phyloP scores from a whole-genome alignment of 345 rosid genomes.

The Citrus maxima region DNA sequence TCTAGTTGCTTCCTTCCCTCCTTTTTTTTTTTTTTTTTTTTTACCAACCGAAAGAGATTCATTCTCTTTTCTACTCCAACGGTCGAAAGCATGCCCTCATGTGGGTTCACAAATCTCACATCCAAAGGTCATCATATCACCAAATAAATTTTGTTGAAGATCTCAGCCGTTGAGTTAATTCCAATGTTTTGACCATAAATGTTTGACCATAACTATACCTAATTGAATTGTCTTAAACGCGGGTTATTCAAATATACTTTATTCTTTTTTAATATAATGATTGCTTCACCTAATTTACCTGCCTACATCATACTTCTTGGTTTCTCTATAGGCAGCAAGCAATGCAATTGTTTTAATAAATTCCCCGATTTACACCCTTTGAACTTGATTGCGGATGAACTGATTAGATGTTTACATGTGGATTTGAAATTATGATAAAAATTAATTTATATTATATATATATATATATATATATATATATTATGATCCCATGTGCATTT shows the following conservation, averaged over 20 bases:
- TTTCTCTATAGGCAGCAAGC: constrained; percentile 2
- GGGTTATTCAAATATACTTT: neutral
- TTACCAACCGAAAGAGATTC: constrained; percentile 16
- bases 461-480: neutral
- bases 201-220: constrained; percentile 12
- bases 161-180: constrained; percentile 4
- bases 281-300: constrained; percentile 8
- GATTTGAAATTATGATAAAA: neutral
- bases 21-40: neutral
- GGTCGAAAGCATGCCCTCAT: neutral
- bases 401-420: neutral
- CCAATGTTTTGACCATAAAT: constrained; percentile 10
- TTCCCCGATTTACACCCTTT: neutral
- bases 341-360: constrained; percentile 6
- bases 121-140: neutral
- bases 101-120: neutral
- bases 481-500: neutral
- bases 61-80: neutral
- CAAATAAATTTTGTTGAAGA: neutral
- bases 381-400: neutral
- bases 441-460: no score
- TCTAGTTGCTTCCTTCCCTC: neutral
- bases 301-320: neutral
- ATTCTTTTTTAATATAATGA: neutral
- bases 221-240: constrained; percentile 9